Percentiles rank a stretch among this genome's conserved stretches.
Evolutionary conservation across 2,329 filamentous ascomycete species (phyloP).

Genomic region (Phaeosphaeriaceae sp.): DNA sequence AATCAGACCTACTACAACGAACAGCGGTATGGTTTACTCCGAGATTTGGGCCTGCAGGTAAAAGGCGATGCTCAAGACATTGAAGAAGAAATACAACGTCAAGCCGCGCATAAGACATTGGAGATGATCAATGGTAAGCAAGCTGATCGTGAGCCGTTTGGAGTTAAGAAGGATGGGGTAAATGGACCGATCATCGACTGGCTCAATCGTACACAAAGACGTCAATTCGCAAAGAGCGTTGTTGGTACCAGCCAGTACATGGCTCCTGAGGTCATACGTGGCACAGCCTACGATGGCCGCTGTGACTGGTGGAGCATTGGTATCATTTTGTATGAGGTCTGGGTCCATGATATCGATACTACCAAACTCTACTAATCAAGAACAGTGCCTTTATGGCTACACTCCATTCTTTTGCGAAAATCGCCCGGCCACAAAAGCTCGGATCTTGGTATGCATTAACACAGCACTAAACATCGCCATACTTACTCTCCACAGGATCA

Average conservation of each 20-base stretch:
- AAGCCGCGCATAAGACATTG: slow-evolving; percentile 61
- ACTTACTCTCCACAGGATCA: slow-evolving; percentile 63
- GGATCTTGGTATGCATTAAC: slow-evolving; percentile 70
- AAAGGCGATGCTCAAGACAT: slow-evolving; percentile 76
- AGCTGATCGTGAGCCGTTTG: slow-evolving; percentile 20
- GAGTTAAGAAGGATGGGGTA: slow-evolving; percentile 26
- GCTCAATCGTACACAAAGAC: slow-evolving; percentile 59
- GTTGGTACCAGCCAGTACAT: slow-evolving; percentile 98
- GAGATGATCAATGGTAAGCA: slow-evolving; percentile 46
- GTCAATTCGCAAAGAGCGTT: slow-evolving; percentile 79
- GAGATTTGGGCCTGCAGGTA: slow-evolving; percentile 75
- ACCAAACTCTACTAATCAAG: not conserved
- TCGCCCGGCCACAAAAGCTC: slow-evolving; percentile 81
- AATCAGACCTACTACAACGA: slow-evolving; percentile 85
- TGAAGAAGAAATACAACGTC: slow-evolving; percentile 54
- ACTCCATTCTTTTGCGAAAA: slow-evolving; percentile 88
- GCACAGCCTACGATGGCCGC: slow-evolving; percentile 83
- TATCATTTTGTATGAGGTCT: slow-evolving; percentile 84
- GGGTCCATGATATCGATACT: slow-evolving; percentile 9
- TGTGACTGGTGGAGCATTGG: slow-evolving; percentile 98
- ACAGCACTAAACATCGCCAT: too few relatives aligned
- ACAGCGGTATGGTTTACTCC: slow-evolving; percentile 78
- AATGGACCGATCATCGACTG: slow-evolving; percentile 48
- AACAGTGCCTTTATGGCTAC: slow-evolving; percentile 84
- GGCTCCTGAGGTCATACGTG: slow-evolving; percentile 90